A percentile compares a stretch with the other conserved stretches of the same genome.
These are phyloP conservation scores for Trichoderma hamatum DNA, from an alignment of 2,329 filamentous ascomycete genomes.

Conservation along the genomic window DNA sequence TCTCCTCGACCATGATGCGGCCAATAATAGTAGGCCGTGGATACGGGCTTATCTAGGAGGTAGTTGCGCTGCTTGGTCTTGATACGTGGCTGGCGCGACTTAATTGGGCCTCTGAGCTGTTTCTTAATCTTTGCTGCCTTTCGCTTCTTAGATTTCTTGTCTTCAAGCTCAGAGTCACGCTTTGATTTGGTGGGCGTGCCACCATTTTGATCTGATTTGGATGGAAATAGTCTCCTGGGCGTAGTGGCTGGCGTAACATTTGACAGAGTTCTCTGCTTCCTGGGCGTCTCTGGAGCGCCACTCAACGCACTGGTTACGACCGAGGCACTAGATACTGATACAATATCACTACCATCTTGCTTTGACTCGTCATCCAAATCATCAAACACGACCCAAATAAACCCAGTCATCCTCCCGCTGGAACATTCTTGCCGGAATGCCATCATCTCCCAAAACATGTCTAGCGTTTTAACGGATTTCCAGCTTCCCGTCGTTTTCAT, in stretches of 20 bases:
- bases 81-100: conserved; percentile 64
- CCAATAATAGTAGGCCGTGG: conserved; percentile 69
- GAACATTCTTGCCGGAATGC: conserved; percentile 94
- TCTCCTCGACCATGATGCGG: conserved; percentile 63
- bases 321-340: conserved; percentile 38
- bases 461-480: conserved; percentile 79
- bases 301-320: conserved; percentile 30
- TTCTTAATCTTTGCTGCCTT: conserved; percentile 48
- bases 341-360: conserved; percentile 12
- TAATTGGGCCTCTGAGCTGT: conserved; percentile 61
- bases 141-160: conserved; percentile 32
- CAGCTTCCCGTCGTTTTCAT: conserved; percentile 68
- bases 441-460: conserved; percentile 99
- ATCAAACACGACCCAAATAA: conserved; percentile 89
- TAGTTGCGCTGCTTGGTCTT: conserved; percentile 61
- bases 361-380: conserved; percentile 39
- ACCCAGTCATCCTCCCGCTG: conserved; percentile 87
- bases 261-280: conserved; percentile 33
- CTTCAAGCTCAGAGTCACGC: conserved; percentile 9
- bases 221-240: conserved; percentile 40
- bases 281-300: conserved; percentile 39
- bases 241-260: conserved; percentile 39
- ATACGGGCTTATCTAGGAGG: conserved; percentile 52
- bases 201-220: conserved; percentile 29
- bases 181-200: background rate